Conservation (phyloP, 1,284 basidiomycete species). For the Athelia sp. region DNA sequence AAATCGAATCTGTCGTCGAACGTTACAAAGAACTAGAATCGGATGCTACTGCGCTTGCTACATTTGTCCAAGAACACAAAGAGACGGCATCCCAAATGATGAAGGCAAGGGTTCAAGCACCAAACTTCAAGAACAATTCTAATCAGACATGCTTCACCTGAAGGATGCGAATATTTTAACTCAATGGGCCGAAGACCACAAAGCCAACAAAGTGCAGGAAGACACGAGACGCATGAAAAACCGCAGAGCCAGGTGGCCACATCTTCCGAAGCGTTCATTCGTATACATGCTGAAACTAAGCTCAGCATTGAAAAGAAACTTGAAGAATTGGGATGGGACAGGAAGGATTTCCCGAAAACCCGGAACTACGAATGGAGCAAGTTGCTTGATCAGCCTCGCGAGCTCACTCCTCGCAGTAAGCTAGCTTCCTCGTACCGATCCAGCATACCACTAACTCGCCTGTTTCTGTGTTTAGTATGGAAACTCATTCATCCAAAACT, state of each 20-base stretch:
- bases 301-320: constrained; percentile 1
- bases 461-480: not conserved
- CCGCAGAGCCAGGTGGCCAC: not conserved
- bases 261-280: not conserved
- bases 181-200: not conserved
- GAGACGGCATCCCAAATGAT: not conserved
- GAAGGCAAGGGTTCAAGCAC: not conserved
- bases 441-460: not conserved
- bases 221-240: not conserved
- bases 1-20: not conserved
- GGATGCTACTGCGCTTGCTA: not conserved
- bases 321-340: not conserved
- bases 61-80: not conserved
- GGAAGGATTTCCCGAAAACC: not conserved
- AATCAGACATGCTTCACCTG: not conserved
- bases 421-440: too few species aligned
- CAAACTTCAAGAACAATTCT: not conserved
- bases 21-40: not conserved
- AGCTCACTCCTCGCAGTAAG: constrained; percentile 1
- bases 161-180: not conserved
- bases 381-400: not conserved
- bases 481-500: not conserved
- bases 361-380: not conserved
- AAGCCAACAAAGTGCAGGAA: not conserved
- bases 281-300: not conserved